Conservation (phyloP, 495 filamentous ascomycete genomes). For the Penicillium ucsense region DNA sequence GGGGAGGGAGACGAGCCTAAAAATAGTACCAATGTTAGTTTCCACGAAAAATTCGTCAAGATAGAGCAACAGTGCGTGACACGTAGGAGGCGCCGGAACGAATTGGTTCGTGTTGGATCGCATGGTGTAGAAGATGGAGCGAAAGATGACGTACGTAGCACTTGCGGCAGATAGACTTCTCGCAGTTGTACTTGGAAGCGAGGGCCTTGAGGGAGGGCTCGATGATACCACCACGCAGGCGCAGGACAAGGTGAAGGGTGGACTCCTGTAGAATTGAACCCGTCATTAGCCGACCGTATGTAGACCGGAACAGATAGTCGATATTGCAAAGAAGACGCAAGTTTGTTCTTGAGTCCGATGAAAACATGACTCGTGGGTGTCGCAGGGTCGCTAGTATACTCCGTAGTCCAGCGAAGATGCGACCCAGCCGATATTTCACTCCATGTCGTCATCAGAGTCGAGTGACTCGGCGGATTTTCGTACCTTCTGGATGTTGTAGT, state of each 20-base stretch:
- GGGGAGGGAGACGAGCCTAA: constrained; percentile 89
- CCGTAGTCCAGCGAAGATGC: constrained; percentile 1
- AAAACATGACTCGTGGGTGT: neutral
- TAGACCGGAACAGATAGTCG: too few relatives aligned
- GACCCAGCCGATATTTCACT: neutral
- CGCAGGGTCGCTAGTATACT: neutral
- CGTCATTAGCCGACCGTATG: constrained; percentile 15
- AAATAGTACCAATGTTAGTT: constrained; percentile 11
- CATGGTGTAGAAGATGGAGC: too few relatives aligned
- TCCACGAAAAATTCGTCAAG: too few relatives aligned
- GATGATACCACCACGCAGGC: constrained; percentile 98
- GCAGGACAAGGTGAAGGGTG: constrained; percentile 96
- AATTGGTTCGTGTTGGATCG: too few relatives aligned
- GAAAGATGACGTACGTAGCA: constrained; percentile 67
- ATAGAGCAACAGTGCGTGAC: too few relatives aligned
- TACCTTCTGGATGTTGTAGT: constrained; percentile 99
- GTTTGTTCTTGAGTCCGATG: neutral
- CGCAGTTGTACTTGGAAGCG: constrained; percentile 98
- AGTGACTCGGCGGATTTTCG: constrained; percentile 14
- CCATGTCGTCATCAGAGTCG: constrained; percentile 3
- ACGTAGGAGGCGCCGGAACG: too few relatives aligned
- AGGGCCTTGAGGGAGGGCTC: constrained; percentile 98
- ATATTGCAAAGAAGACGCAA: too few relatives aligned
- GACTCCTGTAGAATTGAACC: constrained; percentile 60
- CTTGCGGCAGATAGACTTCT: constrained; percentile 99